phyloP scores from a whole-genome alignment of 106 monocot species.

The Agapanthus africanus region DNA sequence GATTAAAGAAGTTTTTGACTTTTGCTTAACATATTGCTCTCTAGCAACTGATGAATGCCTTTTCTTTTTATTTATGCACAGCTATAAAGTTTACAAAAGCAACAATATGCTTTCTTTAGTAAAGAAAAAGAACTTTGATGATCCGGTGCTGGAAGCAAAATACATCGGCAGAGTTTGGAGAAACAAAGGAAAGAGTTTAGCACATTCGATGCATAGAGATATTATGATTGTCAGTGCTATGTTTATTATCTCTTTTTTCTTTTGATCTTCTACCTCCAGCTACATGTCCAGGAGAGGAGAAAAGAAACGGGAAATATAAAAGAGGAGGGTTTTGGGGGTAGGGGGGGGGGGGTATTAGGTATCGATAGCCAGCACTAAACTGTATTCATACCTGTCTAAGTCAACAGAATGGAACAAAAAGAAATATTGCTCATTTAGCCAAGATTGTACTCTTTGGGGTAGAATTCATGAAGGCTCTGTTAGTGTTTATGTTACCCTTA shows the following conservation, averaged over 20 bases:
- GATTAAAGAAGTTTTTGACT: neutral
- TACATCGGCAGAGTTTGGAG: neutral
- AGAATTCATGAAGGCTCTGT: neutral
- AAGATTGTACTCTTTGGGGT: too few species aligned
- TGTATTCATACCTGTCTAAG: neutral
- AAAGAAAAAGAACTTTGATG: neutral
- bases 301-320: too few species aligned
- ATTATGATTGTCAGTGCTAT: neutral
- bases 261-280: neutral
- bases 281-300: too few species aligned
- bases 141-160: neutral
- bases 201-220: neutral
- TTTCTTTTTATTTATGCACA: neutral
- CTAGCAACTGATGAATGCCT: neutral
- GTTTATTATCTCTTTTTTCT: neutral
- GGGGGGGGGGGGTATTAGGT: neutral
- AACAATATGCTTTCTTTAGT: neutral
- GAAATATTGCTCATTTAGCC: too few species aligned
- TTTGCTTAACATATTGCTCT: neutral
- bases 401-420: neutral
- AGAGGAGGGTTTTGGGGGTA: too few species aligned
- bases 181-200: too few species aligned
- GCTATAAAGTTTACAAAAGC: neutral
- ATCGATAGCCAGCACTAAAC: neutral
- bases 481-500: neutral